phyloP scores from a whole-genome alignment of 805 yeast species.

The Metschnikowia santaceciliae region DNA sequence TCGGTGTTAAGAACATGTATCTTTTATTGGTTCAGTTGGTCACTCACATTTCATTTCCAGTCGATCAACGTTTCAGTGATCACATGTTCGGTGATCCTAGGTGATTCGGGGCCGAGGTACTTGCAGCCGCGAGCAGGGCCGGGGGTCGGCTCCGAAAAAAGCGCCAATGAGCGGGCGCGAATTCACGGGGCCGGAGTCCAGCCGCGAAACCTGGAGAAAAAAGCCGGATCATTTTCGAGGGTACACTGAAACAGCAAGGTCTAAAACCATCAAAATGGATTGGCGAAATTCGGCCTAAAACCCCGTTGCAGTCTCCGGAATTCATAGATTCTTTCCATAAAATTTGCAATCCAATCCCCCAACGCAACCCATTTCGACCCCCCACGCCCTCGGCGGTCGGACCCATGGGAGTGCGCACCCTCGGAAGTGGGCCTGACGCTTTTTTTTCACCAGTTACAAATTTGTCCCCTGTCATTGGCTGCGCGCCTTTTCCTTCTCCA shows the following conservation, averaged over 20 bases:
- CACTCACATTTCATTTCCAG: background rate
- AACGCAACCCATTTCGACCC: background rate
- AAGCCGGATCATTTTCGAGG: background rate
- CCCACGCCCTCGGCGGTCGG: too few relatives aligned
- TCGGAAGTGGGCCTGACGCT: slow-evolving; percentile 10
- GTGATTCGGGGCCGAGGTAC: background rate
- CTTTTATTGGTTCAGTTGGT: too few relatives aligned
- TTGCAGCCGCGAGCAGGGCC: slow-evolving; percentile 2
- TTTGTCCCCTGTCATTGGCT: slow-evolving; percentile 24
- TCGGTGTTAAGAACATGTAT: too few relatives aligned
- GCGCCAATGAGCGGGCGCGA: slow-evolving; percentile 18
- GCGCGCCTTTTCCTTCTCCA: slow-evolving; percentile 12
- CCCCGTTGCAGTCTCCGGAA: background rate
- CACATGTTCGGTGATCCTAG: background rate
- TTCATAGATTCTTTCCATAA: background rate
- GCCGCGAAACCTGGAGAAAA: slow-evolving; percentile 22
- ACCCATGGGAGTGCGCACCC: slow-evolving; percentile 5
- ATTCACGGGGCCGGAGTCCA: slow-evolving; percentile 20
- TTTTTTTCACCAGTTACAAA: slow-evolving; percentile 16
- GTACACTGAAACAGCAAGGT: background rate
- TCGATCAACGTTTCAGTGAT: background rate
- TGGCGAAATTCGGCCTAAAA: too few relatives aligned
- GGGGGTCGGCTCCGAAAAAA: slow-evolving; percentile 22
- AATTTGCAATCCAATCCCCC: background rate
- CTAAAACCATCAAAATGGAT: too few relatives aligned